Evolutionary conservation across 495 filamentous ascomycete species (phyloP), one percentile per base, ranked within the genome.

Genomic region (Penicillium mononematosum): DNA sequence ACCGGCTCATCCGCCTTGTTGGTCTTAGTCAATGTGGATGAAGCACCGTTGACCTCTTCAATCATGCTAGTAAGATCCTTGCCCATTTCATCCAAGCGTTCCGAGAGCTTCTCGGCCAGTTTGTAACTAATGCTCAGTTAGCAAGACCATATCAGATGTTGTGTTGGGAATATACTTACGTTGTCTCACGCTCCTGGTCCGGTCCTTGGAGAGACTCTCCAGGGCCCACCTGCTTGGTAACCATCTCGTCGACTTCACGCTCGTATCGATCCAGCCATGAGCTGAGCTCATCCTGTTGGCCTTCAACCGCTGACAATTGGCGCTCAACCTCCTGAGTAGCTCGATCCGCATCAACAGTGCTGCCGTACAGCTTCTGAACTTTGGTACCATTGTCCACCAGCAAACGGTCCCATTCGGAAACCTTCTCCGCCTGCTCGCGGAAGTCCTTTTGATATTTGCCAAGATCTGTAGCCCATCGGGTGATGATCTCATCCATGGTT

Each of bases 401-500:
- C 75, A 92, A 78, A 7, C 86, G 85, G 70, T 99, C 95, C 95
- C 95, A 99, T 45, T 83, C 78, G 22, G 91, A 86, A 16, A 98
- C 89, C 62, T 92, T 88, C 55, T 85, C 73, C 0, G 95, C 95
- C 67, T 97, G 91, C 4, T 85, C 79, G 54, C 91, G 89, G 77
- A 98, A 99, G 45, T 96, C 90, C 67, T 93, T 91, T 68, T 97
- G 92, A 67, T 98, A 96, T 65, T 95, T 94, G 55, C 90, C 86
- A 27, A 98, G 82, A 67, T 98, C 94, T 0, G 90, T 88, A 0
- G 94, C 94, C 95, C 95, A 99, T 17, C 90, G 84, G n/a, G 89
- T 96, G 64, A 99, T 91, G 61, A 99, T 98, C 70, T 99, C 95
- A 65, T 98, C 94, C 93, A 99, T 98, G 1, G 93, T 95, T 76